Percentiles rank a stretch among this genome's conserved stretches.
Conservation (phyloP, 331 rosid genomes). For the Acacia pycnantha region DNA sequence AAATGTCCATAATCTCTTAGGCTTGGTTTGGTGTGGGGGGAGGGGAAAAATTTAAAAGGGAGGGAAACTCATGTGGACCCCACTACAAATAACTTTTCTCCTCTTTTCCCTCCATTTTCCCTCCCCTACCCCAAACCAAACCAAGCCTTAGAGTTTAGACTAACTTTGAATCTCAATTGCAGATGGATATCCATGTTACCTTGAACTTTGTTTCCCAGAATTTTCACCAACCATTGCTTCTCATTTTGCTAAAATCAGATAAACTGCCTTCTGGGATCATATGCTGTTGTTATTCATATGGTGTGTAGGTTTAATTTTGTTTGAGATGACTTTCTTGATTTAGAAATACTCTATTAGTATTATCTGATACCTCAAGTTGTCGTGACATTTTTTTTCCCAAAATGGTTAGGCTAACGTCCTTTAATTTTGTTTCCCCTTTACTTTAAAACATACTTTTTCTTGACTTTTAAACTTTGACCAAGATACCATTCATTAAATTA, state of each 20-base stretch:
- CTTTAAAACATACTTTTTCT: not conserved
- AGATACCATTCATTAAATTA: not conserved
- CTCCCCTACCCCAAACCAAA: no score
- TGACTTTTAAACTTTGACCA: not conserved
- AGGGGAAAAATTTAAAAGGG: no score
- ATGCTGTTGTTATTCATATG: not conserved
- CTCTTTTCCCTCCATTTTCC: no score
- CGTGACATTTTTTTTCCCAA: not conserved
- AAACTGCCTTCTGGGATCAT: not conserved
- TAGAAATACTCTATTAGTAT: not conserved
- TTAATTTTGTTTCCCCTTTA: accelerated
- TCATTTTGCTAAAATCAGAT: not conserved
- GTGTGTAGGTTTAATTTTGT: conserved; percentile 22
- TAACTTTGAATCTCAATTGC: not conserved
- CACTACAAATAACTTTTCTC: no score
- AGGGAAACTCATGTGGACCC: no score
- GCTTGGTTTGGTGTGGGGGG: no score
- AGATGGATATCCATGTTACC: not conserved
- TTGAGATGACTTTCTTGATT: not conserved
- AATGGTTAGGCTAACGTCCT: not conserved
- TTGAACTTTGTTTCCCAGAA: not conserved
- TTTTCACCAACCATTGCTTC: not conserved
- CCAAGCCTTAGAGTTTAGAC: not conserved
- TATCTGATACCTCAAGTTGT: not conserved
- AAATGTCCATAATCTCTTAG: conserved; percentile 1